phyloP scores from a whole-genome alignment of 2,329 filamentous ascomycete genomes.

The Keithomyces neogunnii region DNA sequence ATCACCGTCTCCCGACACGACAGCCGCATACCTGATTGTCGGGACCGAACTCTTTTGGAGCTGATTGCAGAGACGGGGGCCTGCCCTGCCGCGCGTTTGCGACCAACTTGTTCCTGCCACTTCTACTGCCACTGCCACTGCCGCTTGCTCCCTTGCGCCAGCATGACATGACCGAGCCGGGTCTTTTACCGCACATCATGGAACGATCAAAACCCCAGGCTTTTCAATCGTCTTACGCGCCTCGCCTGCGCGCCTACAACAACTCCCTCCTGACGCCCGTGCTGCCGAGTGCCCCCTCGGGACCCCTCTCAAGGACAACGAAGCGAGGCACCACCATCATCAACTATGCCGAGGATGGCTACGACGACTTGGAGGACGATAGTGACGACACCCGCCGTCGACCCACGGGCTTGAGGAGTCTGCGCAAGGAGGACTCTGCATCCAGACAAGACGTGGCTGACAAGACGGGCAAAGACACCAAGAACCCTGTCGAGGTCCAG shows the following conservation, averaged over 20 bases:
- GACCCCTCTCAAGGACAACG: conserved; percentile 71
- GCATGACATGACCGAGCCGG: conserved; percentile 22
- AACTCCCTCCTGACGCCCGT: conserved; percentile 87
- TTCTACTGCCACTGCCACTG: not conserved
- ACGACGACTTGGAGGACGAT: conserved; percentile 68
- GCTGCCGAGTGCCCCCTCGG: conserved; percentile 59
- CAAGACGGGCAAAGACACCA: conserved; percentile 76
- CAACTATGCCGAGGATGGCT: conserved; percentile 96
- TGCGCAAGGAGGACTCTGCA: conserved; percentile 65
- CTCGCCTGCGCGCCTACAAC: conserved; percentile 79
- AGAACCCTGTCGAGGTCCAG: conserved; percentile 71
- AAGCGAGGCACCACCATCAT: conserved; percentile 95
- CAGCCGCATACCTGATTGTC: not conserved
- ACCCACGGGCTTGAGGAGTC: conserved; percentile 74
- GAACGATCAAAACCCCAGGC: conserved; percentile 61
- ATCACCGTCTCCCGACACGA: not conserved
- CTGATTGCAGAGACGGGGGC: not conserved
- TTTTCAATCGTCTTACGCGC: conserved; percentile 85
- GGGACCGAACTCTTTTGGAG: not conserved
- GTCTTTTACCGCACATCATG: conserved; percentile 29
- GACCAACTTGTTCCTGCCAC: not conserved
- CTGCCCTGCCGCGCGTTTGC: not conserved
- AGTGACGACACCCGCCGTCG: conserved; percentile 69
- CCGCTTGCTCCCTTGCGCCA: conserved; percentile 9
- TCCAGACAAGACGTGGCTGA: conserved; percentile 57